Evolutionary conservation across 1,284 basidiomycete species (phyloP).

Genomic region (Quambalaria eucalypti): DNA sequence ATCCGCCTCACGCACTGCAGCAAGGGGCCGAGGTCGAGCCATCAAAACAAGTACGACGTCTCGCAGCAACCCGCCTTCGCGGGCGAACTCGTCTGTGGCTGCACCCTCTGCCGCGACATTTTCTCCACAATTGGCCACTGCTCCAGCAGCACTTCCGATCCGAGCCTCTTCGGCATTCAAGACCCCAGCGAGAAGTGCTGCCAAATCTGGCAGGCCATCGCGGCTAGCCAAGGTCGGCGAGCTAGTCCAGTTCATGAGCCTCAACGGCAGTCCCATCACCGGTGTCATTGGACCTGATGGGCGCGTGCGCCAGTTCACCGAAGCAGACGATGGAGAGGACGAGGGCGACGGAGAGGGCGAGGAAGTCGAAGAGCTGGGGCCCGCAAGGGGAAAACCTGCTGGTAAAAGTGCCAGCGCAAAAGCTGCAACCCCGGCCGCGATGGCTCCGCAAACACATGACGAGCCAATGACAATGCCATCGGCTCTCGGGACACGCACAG

Average conservation of each 20-base stretch:
- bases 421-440: not conserved
- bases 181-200: conserved; percentile 5
- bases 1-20: too few species aligned
- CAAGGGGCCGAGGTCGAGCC: too few species aligned
- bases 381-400: too few species aligned
- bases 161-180: not conserved
- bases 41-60: too few species aligned
- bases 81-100: too few species aligned
- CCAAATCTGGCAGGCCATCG: conserved; percentile 11
- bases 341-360: not conserved
- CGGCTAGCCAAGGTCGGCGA: conserved; percentile 25
- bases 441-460: too few species aligned
- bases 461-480: too few species aligned
- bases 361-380: too few species aligned
- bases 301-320: conserved; percentile 7
- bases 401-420: not conserved
- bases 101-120: conserved; percentile 11
- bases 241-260: conserved; percentile 18
- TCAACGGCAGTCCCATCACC: conserved; percentile 28
- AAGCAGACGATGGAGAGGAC: not conserved
- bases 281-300: conserved; percentile 29
- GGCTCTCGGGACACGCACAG: too few species aligned
- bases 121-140: conserved; percentile 11
- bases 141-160: not conserved
- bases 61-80: too few species aligned